Evolutionary conservation across 192 early-diverging fungal species (phyloP).

Genomic region (Backusella westeae): DNA sequence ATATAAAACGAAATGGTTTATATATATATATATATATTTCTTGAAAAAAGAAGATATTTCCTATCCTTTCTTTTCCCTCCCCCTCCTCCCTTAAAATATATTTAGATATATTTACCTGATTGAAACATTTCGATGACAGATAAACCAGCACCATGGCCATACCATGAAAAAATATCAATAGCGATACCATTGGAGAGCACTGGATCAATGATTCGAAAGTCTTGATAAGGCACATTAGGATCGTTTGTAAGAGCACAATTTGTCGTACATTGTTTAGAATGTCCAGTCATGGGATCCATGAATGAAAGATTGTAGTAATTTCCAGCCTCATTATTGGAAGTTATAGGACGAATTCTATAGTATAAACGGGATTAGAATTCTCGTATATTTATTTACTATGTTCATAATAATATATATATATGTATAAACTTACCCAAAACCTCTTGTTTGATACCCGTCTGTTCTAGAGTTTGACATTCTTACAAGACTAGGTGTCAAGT

Average conservation of each 20-base stretch:
- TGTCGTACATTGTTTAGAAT: slow-evolving; percentile 37
- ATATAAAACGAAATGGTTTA: background rate
- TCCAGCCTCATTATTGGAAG: background rate
- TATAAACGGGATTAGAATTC: background rate
- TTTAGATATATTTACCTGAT: slow-evolving; percentile 19
- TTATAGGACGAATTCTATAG: background rate
- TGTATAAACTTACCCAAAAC: slow-evolving; percentile 3
- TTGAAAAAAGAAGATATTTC: too few relatives aligned
- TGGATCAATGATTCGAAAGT: slow-evolving; percentile 39
- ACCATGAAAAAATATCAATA: slow-evolving; percentile 46
- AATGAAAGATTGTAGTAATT: slow-evolving; percentile 40
- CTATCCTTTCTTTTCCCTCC: background rate
- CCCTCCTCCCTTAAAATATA: background rate
- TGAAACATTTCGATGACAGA: slow-evolving; percentile 31
- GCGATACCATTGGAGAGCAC: slow-evolving; percentile 48
- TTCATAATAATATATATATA: background rate
- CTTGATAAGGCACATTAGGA: slow-evolving; percentile 33
- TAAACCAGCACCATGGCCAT: slow-evolving; percentile 34
- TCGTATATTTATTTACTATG: background rate
- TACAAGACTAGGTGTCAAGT: slow-evolving; percentile 1
- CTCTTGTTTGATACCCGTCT: background rate
- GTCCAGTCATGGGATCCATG: slow-evolving; percentile 51
- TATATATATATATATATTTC: too few relatives aligned
- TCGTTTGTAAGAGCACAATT: slow-evolving; percentile 38
- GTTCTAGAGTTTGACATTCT: background rate